A percentile compares a stretch with the other conserved stretches of the same genome.
Evolutionary conservation across 2,329 filamentous ascomycete species (phyloP).

Genomic region (Amylocarpus encephaloides): DNA sequence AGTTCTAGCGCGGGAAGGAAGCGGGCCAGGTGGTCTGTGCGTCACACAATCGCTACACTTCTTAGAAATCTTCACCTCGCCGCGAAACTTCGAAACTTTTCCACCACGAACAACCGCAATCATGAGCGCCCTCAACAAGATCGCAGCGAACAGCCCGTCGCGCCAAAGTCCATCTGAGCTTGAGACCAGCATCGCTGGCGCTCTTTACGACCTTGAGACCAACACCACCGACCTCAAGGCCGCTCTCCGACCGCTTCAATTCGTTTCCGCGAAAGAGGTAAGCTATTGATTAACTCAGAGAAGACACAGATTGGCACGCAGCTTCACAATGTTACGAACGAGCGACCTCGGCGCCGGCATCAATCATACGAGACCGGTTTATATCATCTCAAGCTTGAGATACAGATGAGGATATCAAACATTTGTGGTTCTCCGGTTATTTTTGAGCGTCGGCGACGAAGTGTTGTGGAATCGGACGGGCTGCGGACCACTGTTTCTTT

Average conservation of each 20-base stretch:
- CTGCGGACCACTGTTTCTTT: slow-evolving; percentile 56
- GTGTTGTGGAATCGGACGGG: slow-evolving; percentile 60
- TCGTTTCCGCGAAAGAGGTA: slow-evolving; percentile 99
- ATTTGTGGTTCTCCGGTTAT: slow-evolving; percentile 14
- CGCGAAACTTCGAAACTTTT: neutral
- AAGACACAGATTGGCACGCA: slow-evolving; percentile 14
- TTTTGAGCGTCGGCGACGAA: slow-evolving; percentile 25
- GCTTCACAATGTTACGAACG: slow-evolving; percentile 13
- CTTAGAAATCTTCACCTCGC: too few relatives aligned
- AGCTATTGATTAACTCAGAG: slow-evolving; percentile 42
- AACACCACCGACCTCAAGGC: slow-evolving; percentile 98
- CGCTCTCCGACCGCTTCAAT: slow-evolving; percentile 94
- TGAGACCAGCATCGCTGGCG: slow-evolving; percentile 92
- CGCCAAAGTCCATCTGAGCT: slow-evolving; percentile 94
- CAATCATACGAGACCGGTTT: slow-evolving; percentile 16
- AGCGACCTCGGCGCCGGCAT: slow-evolving; percentile 23
- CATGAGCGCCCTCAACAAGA: slow-evolving; percentile 88
- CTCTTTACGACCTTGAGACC: slow-evolving; percentile 98
- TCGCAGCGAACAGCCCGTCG: slow-evolving; percentile 94
- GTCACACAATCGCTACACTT: too few relatives aligned
- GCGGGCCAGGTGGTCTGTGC: too few relatives aligned
- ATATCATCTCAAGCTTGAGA: slow-evolving; percentile 24
- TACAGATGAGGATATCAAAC: slow-evolving; percentile 17
- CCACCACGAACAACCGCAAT: slow-evolving; percentile 37
- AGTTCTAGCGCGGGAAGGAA: too few relatives aligned